Evolutionary conservation across 192 early-diverging fungal genomes (phyloP).

Genomic region (Dissophora globulifera): DNA sequence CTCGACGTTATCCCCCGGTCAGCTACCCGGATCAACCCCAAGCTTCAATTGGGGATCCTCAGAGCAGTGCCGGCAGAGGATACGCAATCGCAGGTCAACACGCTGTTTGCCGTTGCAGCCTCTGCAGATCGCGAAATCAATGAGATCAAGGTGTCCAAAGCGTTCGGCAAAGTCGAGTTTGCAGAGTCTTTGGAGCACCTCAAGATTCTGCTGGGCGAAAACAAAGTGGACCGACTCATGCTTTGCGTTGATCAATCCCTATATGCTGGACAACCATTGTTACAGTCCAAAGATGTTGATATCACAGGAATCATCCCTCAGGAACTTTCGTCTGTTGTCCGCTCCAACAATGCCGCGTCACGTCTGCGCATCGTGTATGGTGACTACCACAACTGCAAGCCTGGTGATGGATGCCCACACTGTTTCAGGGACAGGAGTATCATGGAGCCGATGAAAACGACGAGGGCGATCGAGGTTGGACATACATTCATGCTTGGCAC

Average conservation of each 20-base stretch:
- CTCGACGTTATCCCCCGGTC: conserved; percentile 37
- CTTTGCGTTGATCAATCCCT: conserved; percentile 45
- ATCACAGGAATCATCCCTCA: conserved; percentile 7
- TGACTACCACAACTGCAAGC: conserved; percentile 59
- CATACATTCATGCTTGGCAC: conserved; percentile 93
- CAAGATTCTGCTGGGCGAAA: conserved; percentile 21
- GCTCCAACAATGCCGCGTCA: background rate
- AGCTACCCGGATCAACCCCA: conserved; percentile 28
- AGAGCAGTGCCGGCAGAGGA: conserved; percentile 12
- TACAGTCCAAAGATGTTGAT: background rate
- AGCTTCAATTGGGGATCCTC: conserved; percentile 33
- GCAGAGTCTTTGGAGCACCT: conserved; percentile 27
- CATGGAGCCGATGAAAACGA: conserved; percentile 44
- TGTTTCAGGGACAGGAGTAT: conserved; percentile 34
- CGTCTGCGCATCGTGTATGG: conserved; percentile 27
- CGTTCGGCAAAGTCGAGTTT: conserved; percentile 22
- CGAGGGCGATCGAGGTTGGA: conserved; percentile 82
- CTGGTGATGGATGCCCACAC: conserved; percentile 60
- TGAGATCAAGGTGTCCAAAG: conserved; percentile 44
- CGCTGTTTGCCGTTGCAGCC: conserved; percentile 35
- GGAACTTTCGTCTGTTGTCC: conserved; percentile 12
- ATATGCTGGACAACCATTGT: conserved; percentile 20
- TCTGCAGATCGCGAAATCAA: conserved; percentile 40
- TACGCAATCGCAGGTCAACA: background rate
- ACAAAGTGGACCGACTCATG: conserved; percentile 25